Evolutionary conservation across 1,284 basidiomycete genomes (phyloP).

Genomic region (Somion occarium): DNA sequence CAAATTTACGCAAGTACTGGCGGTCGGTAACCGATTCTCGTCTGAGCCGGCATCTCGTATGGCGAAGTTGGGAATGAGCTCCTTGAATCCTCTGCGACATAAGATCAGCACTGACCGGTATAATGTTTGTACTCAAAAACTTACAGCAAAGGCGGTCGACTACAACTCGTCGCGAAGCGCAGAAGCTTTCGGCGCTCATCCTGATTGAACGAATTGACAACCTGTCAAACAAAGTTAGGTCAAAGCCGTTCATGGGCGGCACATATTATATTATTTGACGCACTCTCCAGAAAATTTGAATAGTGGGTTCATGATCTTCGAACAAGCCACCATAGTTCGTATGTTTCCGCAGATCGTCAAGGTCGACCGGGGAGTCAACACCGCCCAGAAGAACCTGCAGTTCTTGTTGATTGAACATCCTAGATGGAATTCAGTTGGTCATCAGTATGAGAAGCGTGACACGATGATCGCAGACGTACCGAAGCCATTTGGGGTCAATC

Average conservation of each 20-base stretch:
- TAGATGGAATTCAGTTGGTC: too few relatives aligned
- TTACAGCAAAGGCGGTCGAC: conserved; percentile 80
- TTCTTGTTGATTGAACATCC: conserved; percentile 95
- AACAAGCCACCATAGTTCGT: conserved; percentile 79
- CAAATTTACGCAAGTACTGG: conserved; percentile 84
- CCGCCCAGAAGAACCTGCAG: conserved; percentile 84
- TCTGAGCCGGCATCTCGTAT: conserved; percentile 79
- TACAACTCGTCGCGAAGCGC: conserved; percentile 89
- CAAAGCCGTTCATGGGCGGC: not conserved
- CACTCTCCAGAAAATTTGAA: conserved; percentile 75
- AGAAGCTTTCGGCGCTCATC: conserved; percentile 70
- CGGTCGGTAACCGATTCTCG: conserved; percentile 71
- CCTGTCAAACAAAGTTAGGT: conserved; percentile 36
- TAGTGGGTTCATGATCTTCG: conserved; percentile 64
- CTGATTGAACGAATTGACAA: conserved; percentile 70
- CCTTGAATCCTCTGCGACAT: conserved; percentile 71
- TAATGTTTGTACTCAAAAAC: conserved; percentile 24
- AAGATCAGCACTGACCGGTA: conserved; percentile 1
- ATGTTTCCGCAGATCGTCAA: conserved; percentile 73
- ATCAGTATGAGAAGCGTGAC: not conserved
- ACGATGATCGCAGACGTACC: conserved; percentile 43
- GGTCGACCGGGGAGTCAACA: conserved; percentile 76
- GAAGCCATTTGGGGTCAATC: conserved; percentile 86
- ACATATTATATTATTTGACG: conserved; percentile 18
- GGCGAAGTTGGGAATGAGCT: conserved; percentile 80